phyloP scores from a whole-genome alignment of 768 basidiomycete species.

The Hemileccinum impolitum region DNA sequence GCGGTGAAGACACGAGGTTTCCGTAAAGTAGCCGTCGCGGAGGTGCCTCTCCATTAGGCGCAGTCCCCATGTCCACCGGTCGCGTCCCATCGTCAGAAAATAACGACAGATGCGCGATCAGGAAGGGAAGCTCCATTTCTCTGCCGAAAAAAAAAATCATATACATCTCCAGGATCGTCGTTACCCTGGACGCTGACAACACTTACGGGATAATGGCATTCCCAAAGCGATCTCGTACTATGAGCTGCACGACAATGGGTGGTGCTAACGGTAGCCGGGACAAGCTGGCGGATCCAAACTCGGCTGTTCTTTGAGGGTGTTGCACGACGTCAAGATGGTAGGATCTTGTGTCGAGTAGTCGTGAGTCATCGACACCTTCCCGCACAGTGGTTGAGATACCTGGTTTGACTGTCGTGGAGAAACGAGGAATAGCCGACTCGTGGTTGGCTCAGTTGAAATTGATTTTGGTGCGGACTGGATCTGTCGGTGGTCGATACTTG shows the following conservation, averaged over 20 bases:
- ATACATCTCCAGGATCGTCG: constrained; percentile 20
- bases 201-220: constrained; percentile 78
- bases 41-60: constrained; percentile 40
- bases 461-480: constrained; percentile 36
- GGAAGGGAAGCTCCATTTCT: constrained; percentile 82
- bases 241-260: constrained; percentile 77
- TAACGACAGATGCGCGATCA: constrained; percentile 79
- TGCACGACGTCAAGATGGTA: constrained; percentile 87
- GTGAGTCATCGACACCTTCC: constrained; percentile 17
- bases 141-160: constrained; percentile 39
- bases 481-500: constrained; percentile 25
- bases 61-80: constrained; percentile 61
- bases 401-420: constrained; percentile 49
- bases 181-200: constrained; percentile 17
- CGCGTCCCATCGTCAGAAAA: constrained; percentile 65
- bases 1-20: constrained; percentile 78
- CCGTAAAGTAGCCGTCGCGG: constrained; percentile 73
- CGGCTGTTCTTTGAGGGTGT: constrained; percentile 77
- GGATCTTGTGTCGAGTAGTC: constrained; percentile 37
- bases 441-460: constrained; percentile 41
- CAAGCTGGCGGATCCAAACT: constrained; percentile 70
- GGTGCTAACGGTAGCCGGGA: constrained; percentile 84
- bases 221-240: constrained; percentile 68
- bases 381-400: constrained; percentile 36
- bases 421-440: constrained; percentile 60